A percentile compares a stretch with the other conserved stretches of the same genome.
Conservation (phyloP, 1,139 yeast genomes). For the Candida labiduridarum region DNA sequence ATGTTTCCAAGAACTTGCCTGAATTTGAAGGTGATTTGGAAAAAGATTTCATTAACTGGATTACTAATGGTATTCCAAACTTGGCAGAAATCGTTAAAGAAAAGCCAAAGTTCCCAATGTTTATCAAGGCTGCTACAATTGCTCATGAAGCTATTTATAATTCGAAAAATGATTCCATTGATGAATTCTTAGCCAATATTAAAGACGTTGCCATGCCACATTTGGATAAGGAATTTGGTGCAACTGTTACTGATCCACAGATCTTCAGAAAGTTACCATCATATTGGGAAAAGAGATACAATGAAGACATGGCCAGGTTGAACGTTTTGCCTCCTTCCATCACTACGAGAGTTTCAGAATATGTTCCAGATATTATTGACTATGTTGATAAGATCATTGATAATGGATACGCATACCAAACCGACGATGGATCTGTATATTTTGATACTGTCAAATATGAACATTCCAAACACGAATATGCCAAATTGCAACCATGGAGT, state of each 20-base stretch:
- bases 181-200: constrained; percentile 49
- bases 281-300: constrained; percentile 84
- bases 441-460: constrained; percentile 89
- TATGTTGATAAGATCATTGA: constrained; percentile 74
- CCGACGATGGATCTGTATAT: constrained; percentile 90
- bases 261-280: constrained; percentile 83
- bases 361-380: constrained; percentile 84
- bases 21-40: constrained; percentile 31
- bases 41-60: constrained; percentile 56
- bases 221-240: constrained; percentile 73
- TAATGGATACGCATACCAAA: constrained; percentile 83
- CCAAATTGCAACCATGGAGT: constrained; percentile 98
- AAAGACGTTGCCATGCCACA: constrained; percentile 76
- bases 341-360: constrained; percentile 96
- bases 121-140: constrained; percentile 60
- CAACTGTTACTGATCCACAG: constrained; percentile 78
- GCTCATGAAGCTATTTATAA: constrained; percentile 51
- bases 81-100: constrained; percentile 49
- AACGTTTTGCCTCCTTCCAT: constrained; percentile 84
- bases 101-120: constrained; percentile 87
- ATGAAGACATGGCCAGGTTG: constrained; percentile 80
- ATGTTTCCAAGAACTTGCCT: constrained; percentile 60
- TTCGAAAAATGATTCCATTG: constrained; percentile 23
- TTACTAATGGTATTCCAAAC: constrained; percentile 39
- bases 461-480: constrained; percentile 74